phyloP scores from a whole-genome alignment of 768 basidiomycete species.

The Xerocomus potaroensis region DNA sequence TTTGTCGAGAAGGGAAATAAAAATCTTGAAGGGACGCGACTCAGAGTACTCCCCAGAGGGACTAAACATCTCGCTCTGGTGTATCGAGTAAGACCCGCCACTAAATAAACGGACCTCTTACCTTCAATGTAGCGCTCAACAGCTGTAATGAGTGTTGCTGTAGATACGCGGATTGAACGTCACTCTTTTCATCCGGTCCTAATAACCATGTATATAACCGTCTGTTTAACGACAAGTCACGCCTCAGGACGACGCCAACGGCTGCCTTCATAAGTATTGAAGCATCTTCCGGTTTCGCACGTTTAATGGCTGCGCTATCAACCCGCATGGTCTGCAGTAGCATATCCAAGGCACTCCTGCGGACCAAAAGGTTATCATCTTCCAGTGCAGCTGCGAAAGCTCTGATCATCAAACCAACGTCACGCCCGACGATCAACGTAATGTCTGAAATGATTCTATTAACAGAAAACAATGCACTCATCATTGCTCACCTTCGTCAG shows the following conservation, averaged over 20 bases:
- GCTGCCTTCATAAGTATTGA: slow-evolving; percentile 84
- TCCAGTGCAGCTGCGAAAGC: slow-evolving; percentile 89
- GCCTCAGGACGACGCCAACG: slow-evolving; percentile 81
- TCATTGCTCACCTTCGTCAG: slow-evolving; percentile 57
- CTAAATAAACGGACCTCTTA: slow-evolving; percentile 24
- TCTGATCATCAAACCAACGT: slow-evolving; percentile 91
- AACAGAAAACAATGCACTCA: neutral
- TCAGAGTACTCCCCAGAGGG: slow-evolving; percentile 71
- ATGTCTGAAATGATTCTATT: slow-evolving; percentile 43
- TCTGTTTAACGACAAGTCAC: slow-evolving; percentile 90
- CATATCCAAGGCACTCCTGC: slow-evolving; percentile 81
- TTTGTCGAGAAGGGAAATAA: slow-evolving; percentile 91
- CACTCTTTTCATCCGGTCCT: slow-evolving; percentile 73
- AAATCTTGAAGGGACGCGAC: slow-evolving; percentile 91
- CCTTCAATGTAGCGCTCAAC: slow-evolving; percentile 65
- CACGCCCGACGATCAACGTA: slow-evolving; percentile 68
- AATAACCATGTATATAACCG: slow-evolving; percentile 92
- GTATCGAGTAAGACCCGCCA: slow-evolving; percentile 10
- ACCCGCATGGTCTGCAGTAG: slow-evolving; percentile 71
- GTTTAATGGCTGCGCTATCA: slow-evolving; percentile 66
- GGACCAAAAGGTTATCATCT: slow-evolving; percentile 89
- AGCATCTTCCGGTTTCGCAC: slow-evolving; percentile 68
- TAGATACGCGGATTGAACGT: slow-evolving; percentile 72
- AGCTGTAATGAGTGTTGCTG: slow-evolving; percentile 67
- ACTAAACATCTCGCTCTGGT: slow-evolving; percentile 70